Percentiles rank a stretch among this genome's conserved stretches.
These are phyloP conservation scores for Didymella sp. DNA, from an alignment of 2,329 filamentous ascomycete species.

Conservation along the genomic window DNA sequence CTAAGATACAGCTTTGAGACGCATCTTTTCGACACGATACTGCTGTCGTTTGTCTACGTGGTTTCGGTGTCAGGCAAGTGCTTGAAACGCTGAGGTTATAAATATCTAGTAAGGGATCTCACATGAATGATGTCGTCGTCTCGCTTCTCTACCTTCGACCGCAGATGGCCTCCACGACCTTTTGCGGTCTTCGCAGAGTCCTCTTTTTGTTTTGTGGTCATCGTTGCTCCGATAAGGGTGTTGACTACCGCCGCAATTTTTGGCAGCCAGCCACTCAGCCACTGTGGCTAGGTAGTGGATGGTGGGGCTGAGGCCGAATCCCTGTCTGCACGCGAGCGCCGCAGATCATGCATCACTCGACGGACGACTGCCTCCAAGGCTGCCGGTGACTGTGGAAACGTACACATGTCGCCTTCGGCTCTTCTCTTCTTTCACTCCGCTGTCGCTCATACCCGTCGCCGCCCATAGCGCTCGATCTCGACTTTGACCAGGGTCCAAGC, in stretches of 20 bases:
- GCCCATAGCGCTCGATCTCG: slow-evolving; percentile 17
- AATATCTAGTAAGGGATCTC: slow-evolving; percentile 34
- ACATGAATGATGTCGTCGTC: slow-evolving; percentile 66
- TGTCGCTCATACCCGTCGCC: slow-evolving; percentile 16
- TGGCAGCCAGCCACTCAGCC: slow-evolving; percentile 21
- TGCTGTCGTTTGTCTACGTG: slow-evolving; percentile 78
- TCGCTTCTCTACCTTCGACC: slow-evolving; percentile 40
- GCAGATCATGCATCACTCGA: slow-evolving; percentile 17
- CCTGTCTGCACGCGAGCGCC: slow-evolving; percentile 27
- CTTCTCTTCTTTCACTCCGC: slow-evolving; percentile 2
- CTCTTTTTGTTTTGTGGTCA: slow-evolving; percentile 23
- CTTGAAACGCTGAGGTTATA: neutral
- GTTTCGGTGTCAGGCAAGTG: slow-evolving; percentile 49
- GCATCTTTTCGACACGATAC: slow-evolving; percentile 89
- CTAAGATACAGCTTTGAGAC: slow-evolving; percentile 89
- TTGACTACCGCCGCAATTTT: slow-evolving; percentile 13
- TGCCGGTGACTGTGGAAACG: slow-evolving; percentile 12
- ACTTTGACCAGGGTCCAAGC: slow-evolving; percentile 26
- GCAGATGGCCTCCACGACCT: slow-evolving; percentile 20
- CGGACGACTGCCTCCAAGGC: slow-evolving; percentile 17
- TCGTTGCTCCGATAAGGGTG: slow-evolving; percentile 12
- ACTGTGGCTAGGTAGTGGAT: slow-evolving; percentile 26
- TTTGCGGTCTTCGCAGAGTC: slow-evolving; percentile 23
- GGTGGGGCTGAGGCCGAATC: slow-evolving; percentile 34
- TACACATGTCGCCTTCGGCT: slow-evolving; percentile 24